Evolutionary conservation across 306 rosid species (phyloP), one percentile per base, ranked within the genome.

Genomic region (Alnus rubra): DNA sequence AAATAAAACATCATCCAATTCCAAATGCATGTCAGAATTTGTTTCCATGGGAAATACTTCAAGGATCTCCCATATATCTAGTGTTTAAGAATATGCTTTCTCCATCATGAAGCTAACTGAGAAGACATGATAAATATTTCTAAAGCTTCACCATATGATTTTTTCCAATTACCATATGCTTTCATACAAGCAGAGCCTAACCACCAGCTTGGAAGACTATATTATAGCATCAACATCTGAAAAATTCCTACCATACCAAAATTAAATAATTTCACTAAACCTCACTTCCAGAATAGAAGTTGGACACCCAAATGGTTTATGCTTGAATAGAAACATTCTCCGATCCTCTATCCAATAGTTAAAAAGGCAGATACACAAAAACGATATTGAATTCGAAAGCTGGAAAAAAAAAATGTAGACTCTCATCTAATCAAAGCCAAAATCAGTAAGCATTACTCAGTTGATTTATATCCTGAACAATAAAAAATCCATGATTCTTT

Each of bases 401-500:
- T 35, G 70, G 16, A 31, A 37, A 11, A 28, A 47, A 54, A 47
- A 51, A 60, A 30, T 49, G 48, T 69, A 8, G 33, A 52, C 56
- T 9, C 30, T 35, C 45, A 76, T 39, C 47, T 48, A 54, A 73
- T 48, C 50, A 73, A 81, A 81, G 70, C 77, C 76, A 74, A 23
- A 23, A 33, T 70, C 11, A 68, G 71, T 55, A 77, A 77, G 58
- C 74, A 54, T 35, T 15, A 31, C 49, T 77, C 69, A 72, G 76
- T 33, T 19, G 18, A 30, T 73, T 42, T 51, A 71, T 58, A 71
- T 13, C 75, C 31, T 39, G 65, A 19, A 62, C 9, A 62, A 55
- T 56, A 81, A 48, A 75, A 73, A 19, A 35, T 50, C 2, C 2
- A 14, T 5, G 35, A 10, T 37, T 73, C 50, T 45, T 4, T 58